These are phyloP conservation scores for Talaromyces stipitatus DNA, from an alignment of 495 filamentous ascomycete species.

Conservation along the genomic window DNA sequence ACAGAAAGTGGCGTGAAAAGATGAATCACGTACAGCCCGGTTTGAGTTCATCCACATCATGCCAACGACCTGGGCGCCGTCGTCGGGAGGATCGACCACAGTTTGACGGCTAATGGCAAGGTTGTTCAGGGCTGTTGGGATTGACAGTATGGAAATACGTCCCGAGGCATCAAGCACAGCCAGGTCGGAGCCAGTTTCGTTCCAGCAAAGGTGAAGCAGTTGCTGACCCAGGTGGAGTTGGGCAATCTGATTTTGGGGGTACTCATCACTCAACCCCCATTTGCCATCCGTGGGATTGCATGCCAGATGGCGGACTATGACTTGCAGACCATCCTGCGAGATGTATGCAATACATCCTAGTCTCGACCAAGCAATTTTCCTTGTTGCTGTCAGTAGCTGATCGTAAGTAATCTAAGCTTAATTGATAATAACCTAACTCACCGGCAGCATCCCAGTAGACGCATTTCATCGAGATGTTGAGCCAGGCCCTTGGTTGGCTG, in stretches of 20 bases:
- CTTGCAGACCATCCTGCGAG: constrained; percentile 54
- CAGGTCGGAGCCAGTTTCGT: constrained; percentile 61
- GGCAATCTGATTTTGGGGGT: constrained; percentile 31
- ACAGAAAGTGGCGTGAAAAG: constrained; percentile 1
- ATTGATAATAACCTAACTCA: constrained; percentile 45
- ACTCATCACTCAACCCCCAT: constrained; percentile 69
- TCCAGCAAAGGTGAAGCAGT: constrained; percentile 77
- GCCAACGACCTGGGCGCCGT: constrained; percentile 69
- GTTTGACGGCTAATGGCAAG: constrained; percentile 47
- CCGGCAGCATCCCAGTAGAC: constrained; percentile 74
- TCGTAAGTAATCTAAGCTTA: not conserved
- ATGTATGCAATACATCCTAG: constrained; percentile 82
- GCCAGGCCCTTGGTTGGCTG: constrained; percentile 57
- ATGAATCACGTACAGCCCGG: constrained; percentile 39
- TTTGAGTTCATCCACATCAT: constrained; percentile 72
- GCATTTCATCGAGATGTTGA: constrained; percentile 72
- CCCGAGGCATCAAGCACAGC: constrained; percentile 70
- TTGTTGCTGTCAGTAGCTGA: constrained; percentile 26
- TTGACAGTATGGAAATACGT: constrained; percentile 59
- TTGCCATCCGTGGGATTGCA: constrained; percentile 61
- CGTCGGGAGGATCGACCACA: constrained; percentile 55
- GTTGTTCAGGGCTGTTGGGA: constrained; percentile 58
- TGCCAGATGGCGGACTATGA: constrained; percentile 65
- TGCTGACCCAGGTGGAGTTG: constrained; percentile 37
- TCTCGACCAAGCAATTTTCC: constrained; percentile 83